Evolutionary conservation across 495 filamentous ascomycete genomes (phyloP), one percentile per base, ranked within the genome.

Genomic region (Trichodelitschia bisporula): DNA sequence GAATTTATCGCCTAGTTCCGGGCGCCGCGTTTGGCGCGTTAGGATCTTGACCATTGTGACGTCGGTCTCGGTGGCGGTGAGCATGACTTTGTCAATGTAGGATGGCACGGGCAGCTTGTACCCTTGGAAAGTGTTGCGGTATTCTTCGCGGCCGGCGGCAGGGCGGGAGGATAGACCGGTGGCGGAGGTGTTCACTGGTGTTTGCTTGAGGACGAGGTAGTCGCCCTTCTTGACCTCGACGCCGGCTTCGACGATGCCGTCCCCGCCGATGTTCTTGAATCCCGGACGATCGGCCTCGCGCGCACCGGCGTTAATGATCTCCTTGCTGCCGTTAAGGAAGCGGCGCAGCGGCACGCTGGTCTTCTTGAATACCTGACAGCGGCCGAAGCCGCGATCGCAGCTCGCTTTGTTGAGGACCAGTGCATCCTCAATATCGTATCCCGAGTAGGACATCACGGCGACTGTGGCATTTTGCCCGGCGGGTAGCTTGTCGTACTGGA

Each of bases 391-490:
- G 37, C 86, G 65, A 45, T 99, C 86, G 24, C 72, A 69, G 1
- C 79, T 91, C 17, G 79, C 79, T 55, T 91, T 92, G 59, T 95
- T 99, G 34, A 99, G 45, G 2, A 99, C 83, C 3, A 99, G 60
- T 10, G 86, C 89, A 58, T 99, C 86, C 58, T 99, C 86, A 44
- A 95, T 95, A 67, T 99, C 89, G 51, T 99, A 99, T 10, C 86
- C 86, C 2, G 82, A 92, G 49, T 90, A 99, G 40, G 79, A 90
- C 89, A 95, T 95, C 41, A 99, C 89, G 5, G 86, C 86, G 19
- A 99, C 86, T 6, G 75, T 89, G 2, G 89, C 89, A 35, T 90
- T 92, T 40, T 99, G 86, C 2, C 86, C 86, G 14, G 86, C 86
- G 1, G 86, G 86, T 3, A 99, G 65, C 46, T 93, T 89, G 54